Conservation (phyloP, 176 grass and related monocot genomes). For the Aegilops umbellulata region DNA sequence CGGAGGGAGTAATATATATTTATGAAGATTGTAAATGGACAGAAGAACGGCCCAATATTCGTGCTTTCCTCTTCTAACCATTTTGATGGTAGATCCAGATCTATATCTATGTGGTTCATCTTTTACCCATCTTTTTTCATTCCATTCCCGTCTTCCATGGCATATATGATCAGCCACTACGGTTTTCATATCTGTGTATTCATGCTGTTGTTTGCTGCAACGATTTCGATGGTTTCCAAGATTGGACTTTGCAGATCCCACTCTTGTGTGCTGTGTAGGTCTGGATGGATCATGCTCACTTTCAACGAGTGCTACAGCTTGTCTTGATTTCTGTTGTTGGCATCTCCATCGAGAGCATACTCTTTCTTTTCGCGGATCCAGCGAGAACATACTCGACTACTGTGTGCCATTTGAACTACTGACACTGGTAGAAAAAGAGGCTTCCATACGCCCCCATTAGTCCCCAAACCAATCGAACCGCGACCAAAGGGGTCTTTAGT, state of each 20-base stretch:
- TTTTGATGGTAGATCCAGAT: not conserved
- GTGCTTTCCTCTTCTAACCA: not conserved
- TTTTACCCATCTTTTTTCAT: not conserved
- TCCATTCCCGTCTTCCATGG: not conserved
- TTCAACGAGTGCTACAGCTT: not conserved
- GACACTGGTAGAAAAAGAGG: no score
- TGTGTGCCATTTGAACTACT: not conserved
- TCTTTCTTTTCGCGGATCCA: not conserved
- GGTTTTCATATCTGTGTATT: not conserved
- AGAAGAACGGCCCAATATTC: not conserved
- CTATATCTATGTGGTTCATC: not conserved
- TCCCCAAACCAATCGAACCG: no score
- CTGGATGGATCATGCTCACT: not conserved
- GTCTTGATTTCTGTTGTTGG: not conserved
- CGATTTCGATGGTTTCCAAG: not conserved
- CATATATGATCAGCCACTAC: not conserved
- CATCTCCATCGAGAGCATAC: not conserved
- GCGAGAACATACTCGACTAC: not conserved
- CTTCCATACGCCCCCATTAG: no score
- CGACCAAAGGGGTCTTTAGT: no score
- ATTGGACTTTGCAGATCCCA: not conserved
- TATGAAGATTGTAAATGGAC: slow-evolving; percentile 25
- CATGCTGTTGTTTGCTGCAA: not conserved
- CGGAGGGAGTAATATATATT: slow-evolving; percentile 13
- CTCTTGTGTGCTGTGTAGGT: not conserved